phyloP scores from a whole-genome alignment of 768 basidiomycete genomes.

The Tricholoma hemisulphureum region DNA sequence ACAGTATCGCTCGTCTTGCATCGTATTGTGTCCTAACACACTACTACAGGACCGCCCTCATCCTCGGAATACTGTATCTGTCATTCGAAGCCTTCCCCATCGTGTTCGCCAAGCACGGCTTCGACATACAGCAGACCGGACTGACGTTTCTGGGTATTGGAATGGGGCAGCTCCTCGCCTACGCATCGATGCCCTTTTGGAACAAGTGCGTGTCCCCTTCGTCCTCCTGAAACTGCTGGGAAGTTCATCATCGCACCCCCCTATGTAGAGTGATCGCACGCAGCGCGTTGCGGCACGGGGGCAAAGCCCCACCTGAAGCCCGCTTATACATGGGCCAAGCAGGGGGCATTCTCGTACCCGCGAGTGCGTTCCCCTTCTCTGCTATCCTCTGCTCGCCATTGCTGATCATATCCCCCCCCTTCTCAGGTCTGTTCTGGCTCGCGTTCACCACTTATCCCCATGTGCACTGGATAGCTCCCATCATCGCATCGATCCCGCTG shows the following conservation, averaged over 20 bases:
- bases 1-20: no score
- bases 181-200: slow-evolving; percentile 53
- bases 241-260: background rate
- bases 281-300: slow-evolving; percentile 36
- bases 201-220: slow-evolving; percentile 39
- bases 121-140: slow-evolving; percentile 51
- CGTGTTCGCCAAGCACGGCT: slow-evolving; percentile 51
- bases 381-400: slow-evolving; percentile 40
- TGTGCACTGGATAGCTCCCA: slow-evolving; percentile 65
- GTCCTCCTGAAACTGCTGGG: slow-evolving; percentile 1
- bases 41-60: slow-evolving; percentile 48
- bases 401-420: slow-evolving; percentile 16
- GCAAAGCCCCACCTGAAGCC: slow-evolving; percentile 60
- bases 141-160: slow-evolving; percentile 63
- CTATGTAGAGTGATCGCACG: background rate
- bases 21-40: no score
- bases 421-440: slow-evolving; percentile 57
- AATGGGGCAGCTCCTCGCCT: slow-evolving; percentile 50
- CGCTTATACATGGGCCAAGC: slow-evolving; percentile 64
- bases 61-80: slow-evolving; percentile 63
- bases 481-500: slow-evolving; percentile 64
- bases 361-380: slow-evolving; percentile 51
- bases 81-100: slow-evolving; percentile 60
- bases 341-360: slow-evolving; percentile 62
- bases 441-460: slow-evolving; percentile 52